phyloP scores from a whole-genome alignment of 768 basidiomycete species.

The Lactarius hatsudake region DNA sequence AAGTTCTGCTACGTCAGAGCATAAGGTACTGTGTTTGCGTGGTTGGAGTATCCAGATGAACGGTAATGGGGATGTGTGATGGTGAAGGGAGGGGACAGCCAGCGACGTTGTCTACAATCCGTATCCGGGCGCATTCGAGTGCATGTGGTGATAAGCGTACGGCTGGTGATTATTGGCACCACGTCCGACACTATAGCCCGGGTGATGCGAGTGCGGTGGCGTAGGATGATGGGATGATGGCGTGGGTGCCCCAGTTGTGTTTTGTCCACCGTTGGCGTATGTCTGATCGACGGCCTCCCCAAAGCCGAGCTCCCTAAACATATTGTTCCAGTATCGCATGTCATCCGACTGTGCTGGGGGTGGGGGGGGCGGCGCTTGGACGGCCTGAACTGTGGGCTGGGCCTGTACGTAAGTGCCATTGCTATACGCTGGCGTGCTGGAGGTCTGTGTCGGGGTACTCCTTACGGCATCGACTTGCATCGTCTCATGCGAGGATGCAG shows the following conservation, averaged over 20 bases:
- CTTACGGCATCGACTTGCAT: constrained; percentile 20
- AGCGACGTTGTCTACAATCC: constrained; percentile 17
- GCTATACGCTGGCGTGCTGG: constrained; percentile 13
- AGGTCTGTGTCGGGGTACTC: constrained; percentile 27
- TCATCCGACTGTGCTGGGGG: constrained; percentile 42
- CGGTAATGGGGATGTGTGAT: background rate
- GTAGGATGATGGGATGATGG: constrained; percentile 3
- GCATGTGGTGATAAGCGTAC: constrained; percentile 29
- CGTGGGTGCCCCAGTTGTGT: background rate
- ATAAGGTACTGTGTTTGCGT: constrained; percentile 14
- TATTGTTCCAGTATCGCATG: constrained; percentile 67
- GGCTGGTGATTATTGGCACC: constrained; percentile 3
- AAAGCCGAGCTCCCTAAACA: constrained; percentile 73
- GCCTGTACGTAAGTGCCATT: constrained; percentile 8
- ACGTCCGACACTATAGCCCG: constrained; percentile 10
- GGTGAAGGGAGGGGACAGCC: background rate
- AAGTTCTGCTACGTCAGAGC: constrained; percentile 2
- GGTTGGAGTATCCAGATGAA: constrained; percentile 5
- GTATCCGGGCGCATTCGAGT: constrained; percentile 25
- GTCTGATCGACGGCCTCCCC: constrained; percentile 40
- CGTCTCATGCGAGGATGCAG: constrained; percentile 10
- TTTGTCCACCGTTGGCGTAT: constrained; percentile 14
- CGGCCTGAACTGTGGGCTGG: constrained; percentile 4
- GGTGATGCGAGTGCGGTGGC: background rate
- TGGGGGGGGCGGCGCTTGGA: background rate